Evolutionary conservation across 768 basidiomycete genomes (phyloP).

Genomic region (Lactarius tabidus): DNA sequence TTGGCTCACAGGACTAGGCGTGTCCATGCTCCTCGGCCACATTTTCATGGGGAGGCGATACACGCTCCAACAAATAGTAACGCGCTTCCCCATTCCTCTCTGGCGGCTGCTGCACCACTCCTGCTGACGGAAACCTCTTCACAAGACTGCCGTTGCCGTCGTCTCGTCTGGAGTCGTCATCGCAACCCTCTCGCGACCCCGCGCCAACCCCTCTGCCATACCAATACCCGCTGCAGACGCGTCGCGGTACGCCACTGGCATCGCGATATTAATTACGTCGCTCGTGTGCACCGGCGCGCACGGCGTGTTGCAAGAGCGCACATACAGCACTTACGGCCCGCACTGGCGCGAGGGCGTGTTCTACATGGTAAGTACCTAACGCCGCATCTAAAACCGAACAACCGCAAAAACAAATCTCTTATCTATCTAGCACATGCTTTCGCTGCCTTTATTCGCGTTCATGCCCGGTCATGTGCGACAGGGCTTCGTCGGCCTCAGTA

Average conservation of each 20-base stretch:
- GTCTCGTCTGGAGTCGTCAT: constrained; percentile 70
- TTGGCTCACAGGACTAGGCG: constrained; percentile 19
- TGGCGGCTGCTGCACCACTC: background rate
- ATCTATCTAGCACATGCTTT: constrained; percentile 62
- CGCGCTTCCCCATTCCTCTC: background rate
- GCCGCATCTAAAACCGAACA: background rate
- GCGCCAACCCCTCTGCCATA: constrained; percentile 29
- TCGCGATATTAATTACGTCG: constrained; percentile 62
- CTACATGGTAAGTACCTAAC: constrained; percentile 61
- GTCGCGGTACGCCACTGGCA: constrained; percentile 57
- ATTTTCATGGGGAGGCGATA: constrained; percentile 23
- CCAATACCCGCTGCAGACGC: constrained; percentile 20
- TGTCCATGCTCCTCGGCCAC: constrained; percentile 26
- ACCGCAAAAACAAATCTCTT: constrained; percentile 2
- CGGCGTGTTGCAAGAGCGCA: constrained; percentile 73
- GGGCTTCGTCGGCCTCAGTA: constrained; percentile 39
- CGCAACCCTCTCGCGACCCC: constrained; percentile 63
- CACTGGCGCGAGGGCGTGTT: constrained; percentile 83
- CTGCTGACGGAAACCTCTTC: background rate
- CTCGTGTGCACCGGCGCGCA: constrained; percentile 63
- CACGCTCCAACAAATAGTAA: constrained; percentile 7
- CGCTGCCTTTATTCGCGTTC: constrained; percentile 71
- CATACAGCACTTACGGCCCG: constrained; percentile 68
- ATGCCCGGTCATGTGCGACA: constrained; percentile 53
- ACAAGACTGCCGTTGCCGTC: constrained; percentile 56